phyloP scores from a whole-genome alignment of 257 asterid species.

The Salvia splendens region DNA sequence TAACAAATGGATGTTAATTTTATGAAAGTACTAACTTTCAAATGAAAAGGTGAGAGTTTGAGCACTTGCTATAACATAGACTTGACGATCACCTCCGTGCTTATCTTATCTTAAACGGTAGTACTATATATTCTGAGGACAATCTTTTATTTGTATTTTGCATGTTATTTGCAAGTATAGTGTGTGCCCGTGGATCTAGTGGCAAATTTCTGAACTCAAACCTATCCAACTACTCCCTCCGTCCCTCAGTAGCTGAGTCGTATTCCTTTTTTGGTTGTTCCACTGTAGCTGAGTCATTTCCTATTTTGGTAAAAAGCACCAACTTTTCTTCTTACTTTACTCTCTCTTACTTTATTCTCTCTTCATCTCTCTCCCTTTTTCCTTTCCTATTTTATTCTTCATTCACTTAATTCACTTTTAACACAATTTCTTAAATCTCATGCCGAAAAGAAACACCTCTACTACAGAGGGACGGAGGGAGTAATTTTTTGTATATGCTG shows the following conservation, averaged over 20 bases:
- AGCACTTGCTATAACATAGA: background rate
- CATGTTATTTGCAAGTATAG: background rate
- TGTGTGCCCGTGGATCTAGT: slow-evolving; percentile 8
- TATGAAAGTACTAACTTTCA: background rate
- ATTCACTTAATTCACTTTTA: no score
- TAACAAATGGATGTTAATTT: slow-evolving; percentile 7
- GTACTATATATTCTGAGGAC: background rate
- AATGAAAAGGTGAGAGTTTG: slow-evolving; percentile 10
- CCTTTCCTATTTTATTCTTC: no score
- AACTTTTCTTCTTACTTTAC: no score
- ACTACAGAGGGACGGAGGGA: no score
- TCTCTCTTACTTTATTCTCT: no score
- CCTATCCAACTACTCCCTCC: background rate
- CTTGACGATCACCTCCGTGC: slow-evolving; percentile 1
- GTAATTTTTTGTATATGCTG: background rate
- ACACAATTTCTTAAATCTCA: no score
- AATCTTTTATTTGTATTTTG: background rate
- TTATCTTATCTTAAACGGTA: slow-evolving; percentile 20
- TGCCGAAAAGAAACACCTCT: no score
- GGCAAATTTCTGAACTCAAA: slow-evolving; percentile 3
- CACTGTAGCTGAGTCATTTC: no score
- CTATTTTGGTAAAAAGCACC: no score
- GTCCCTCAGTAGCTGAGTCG: no score
- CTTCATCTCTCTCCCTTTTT: no score
- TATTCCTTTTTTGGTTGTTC: no score